Base-by-base conservation (phyloP, 352 stramenopile genomes). In the Globisporangium middletonii region DNA sequence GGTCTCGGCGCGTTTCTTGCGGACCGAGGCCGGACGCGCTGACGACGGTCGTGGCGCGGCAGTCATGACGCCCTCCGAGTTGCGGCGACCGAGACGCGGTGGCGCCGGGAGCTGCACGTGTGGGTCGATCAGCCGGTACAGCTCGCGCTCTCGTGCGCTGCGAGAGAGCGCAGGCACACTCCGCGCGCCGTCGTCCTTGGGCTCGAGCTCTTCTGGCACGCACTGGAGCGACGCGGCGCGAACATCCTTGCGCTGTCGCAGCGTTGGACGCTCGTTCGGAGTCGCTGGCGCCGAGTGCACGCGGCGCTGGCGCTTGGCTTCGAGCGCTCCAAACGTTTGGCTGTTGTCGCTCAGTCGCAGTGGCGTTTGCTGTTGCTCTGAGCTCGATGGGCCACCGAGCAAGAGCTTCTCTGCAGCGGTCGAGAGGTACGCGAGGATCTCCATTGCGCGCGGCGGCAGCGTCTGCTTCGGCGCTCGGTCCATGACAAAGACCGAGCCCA, bases 401-500 rank as follows among this genome's bases (percentile, higher is more conserved):
- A 92, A 60, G 8, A 93, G 67, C 27, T 77, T 73, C 51, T 90
- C 73, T 1, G 66, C 72, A 0, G 78, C 69, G 7, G 67, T 73
- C 38, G 80, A 79, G 6, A 85, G 67, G 58, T 91, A 88, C 6
- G 76, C 69, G 6, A 93, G 60, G 48, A 93, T 71, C 42, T 93
- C 83, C 59, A 88, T 80, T 1, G 73, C 63, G 12, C 71, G 69
- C 3, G 71, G 37, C 7, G 81, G 79, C n/a, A 89, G 42, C 19
- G 71, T 63, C 0, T 57, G 43, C 57, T 89, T 89, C 2, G 72
- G 62, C 45, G 71, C 68, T 3, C 74, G 69, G 41, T 94, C 83
- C 77, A 94, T 90, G 7, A 87, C 83, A 57, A 92, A 90, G n/a
- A 94, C 79, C 0, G 83, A 89, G 13, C 83, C 83, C 30, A 94